Conservation (phyloP, 805 yeast genomes). For the Kodamaea restingae region DNA sequence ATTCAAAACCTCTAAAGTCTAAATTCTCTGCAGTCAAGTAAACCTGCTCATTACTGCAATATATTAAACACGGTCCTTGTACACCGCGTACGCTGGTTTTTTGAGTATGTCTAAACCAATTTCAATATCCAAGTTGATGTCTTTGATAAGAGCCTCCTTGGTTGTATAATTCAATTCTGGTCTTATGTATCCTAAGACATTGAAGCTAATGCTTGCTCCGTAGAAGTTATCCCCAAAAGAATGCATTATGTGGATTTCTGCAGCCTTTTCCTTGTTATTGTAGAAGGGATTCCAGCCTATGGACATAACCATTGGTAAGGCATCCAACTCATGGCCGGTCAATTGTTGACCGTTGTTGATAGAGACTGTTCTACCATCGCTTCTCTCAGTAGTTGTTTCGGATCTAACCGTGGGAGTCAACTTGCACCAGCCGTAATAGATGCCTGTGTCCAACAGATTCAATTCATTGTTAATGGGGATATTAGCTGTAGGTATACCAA, state of each 20-base stretch:
- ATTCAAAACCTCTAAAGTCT: background rate
- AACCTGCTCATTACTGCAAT: background rate
- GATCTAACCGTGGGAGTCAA: slow-evolving; percentile 14
- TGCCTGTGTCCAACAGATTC: slow-evolving; percentile 61
- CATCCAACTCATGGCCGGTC: slow-evolving; percentile 37
- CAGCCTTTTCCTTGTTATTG: slow-evolving; percentile 73
- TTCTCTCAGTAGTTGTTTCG: slow-evolving; percentile 12
- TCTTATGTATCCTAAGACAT: slow-evolving; percentile 81
- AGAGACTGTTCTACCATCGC: slow-evolving; percentile 29
- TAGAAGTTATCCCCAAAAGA: slow-evolving; percentile 66
- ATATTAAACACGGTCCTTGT: background rate
- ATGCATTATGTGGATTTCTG: slow-evolving; percentile 83
- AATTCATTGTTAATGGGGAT: slow-evolving; percentile 55
- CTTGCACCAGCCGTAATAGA: slow-evolving; percentile 80
- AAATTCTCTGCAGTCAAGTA: background rate
- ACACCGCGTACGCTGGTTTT: slow-evolving; percentile 13
- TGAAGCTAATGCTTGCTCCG: slow-evolving; percentile 70
- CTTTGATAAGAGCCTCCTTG: slow-evolving; percentile 76
- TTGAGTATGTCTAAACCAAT: slow-evolving; percentile 53
- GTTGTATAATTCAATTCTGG: slow-evolving; percentile 87
- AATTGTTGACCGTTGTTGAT: slow-evolving; percentile 62
- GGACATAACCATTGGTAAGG: slow-evolving; percentile 88
- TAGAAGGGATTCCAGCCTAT: slow-evolving; percentile 95
- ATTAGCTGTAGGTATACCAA: slow-evolving; percentile 96
- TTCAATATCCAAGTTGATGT: slow-evolving; percentile 74